Evolutionary conservation across 1,284 basidiomycete species (phyloP).

Genomic region (Puccinia sorghi): DNA sequence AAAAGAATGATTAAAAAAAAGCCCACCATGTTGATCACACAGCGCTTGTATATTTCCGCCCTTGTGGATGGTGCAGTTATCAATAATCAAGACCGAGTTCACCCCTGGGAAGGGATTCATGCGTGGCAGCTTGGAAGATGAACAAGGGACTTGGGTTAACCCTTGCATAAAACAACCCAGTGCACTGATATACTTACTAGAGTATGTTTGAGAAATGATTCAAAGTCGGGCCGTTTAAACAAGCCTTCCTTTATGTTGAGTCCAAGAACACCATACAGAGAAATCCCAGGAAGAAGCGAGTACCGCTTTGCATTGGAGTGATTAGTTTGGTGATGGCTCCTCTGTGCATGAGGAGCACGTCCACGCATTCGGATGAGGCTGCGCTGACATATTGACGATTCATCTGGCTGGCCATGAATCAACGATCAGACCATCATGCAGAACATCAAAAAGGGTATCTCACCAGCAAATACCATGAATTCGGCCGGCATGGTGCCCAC

Average conservation of each 20-base stretch:
- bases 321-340: neutral
- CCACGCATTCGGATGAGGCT: neutral
- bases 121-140: neutral
- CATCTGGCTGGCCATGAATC: neutral
- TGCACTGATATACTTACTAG: neutral
- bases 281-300: neutral
- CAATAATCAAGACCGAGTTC: constrained; percentile 15
- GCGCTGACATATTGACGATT: neutral
- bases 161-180: neutral
- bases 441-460: neutral
- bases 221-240: constrained; percentile 1
- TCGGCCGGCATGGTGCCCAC: neutral
- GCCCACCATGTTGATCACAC: neutral
- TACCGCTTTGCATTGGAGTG: neutral
- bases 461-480: constrained; percentile 1
- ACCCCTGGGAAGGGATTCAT: constrained; percentile 20
- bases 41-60: neutral
- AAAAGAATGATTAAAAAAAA: too few species aligned
- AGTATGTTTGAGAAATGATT: constrained; percentile 7
- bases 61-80: constrained; percentile 7
- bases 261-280: neutral
- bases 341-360: neutral
- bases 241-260: neutral
- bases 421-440: neutral
- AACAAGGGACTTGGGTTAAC: neutral